Conservation (phyloP, 148 eudicot species). For the Spergularia marina region DNA sequence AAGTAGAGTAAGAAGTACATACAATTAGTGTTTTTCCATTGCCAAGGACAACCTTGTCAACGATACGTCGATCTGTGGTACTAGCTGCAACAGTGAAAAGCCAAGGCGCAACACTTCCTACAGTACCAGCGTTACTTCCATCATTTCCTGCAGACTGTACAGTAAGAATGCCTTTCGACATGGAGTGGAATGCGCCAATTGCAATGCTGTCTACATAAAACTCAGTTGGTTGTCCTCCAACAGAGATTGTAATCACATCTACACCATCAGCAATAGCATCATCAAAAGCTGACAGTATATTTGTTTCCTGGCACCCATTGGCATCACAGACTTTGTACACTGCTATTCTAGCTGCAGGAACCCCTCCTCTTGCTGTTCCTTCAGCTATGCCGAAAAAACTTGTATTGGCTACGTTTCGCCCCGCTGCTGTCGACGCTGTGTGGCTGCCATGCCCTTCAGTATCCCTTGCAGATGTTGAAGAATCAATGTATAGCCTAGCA, state of each 20-base stretch:
- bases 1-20: conserved; percentile 1
- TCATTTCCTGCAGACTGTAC: conserved; percentile 35
- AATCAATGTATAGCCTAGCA: conserved; percentile 28
- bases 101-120: conserved; percentile 51
- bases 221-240: neutral
- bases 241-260: conserved; percentile 44
- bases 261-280: conserved; percentile 67
- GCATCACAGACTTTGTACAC: conserved; percentile 41
- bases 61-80: conserved; percentile 25
- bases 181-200: conserved; percentile 41
- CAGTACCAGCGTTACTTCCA: neutral
- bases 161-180: conserved; percentile 41
- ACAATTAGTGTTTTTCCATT: conserved; percentile 26
- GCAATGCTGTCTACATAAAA: conserved; percentile 27
- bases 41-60: conserved; percentile 28
- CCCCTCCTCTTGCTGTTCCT: conserved; percentile 55
- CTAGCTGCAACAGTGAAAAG: conserved; percentile 40
- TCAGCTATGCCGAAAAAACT: conserved; percentile 38
- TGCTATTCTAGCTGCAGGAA: conserved; percentile 49
- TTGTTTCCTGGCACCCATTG: neutral
- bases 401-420: conserved; percentile 24
- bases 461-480: conserved; percentile 32
- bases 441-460: conserved; percentile 49
- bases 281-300: conserved; percentile 46
- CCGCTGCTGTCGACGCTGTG: conserved; percentile 61